Evolutionary conservation across 2,329 filamentous ascomycete genomes (phyloP).

Genomic region (Ophiostoma ulmi): DNA sequence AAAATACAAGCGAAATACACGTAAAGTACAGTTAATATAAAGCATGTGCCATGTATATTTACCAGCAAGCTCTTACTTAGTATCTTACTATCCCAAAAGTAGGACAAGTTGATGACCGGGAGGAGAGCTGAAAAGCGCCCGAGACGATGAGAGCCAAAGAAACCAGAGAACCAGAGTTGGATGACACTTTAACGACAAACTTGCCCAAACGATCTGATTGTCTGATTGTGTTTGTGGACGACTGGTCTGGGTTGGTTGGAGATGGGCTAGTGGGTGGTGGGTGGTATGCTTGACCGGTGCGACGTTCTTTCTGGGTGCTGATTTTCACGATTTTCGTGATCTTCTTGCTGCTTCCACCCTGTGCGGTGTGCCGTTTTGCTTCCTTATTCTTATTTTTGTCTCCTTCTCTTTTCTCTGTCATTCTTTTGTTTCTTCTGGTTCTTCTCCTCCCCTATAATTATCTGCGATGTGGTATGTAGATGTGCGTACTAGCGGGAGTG

Average conservation of each 20-base stretch:
- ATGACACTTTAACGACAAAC: background rate
- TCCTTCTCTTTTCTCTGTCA: background rate
- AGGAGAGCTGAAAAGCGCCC: background rate
- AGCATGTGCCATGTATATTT: background rate
- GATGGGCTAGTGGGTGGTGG: background rate
- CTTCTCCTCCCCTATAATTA: background rate
- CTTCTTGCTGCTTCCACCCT: background rate
- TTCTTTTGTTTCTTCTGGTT: background rate
- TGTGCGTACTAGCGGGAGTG: background rate
- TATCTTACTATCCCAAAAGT: background rate
- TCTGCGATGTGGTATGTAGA: conserved; percentile 8
- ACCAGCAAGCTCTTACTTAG: background rate
- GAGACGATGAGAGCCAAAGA: background rate
- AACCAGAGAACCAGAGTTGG: background rate
- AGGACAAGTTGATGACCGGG: background rate
- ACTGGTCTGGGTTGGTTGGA: background rate
- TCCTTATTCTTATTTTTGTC: background rate
- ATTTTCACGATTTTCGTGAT: conserved; percentile 8
- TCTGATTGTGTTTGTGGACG: background rate
- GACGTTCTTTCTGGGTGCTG: background rate
- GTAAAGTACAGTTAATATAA: background rate
- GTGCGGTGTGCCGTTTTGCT: background rate
- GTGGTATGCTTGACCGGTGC: background rate
- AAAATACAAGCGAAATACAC: background rate
- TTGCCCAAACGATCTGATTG: background rate